Conservation (phyloP, 2,329 filamentous ascomycete genomes). For the Colletotrichum incanum region DNA sequence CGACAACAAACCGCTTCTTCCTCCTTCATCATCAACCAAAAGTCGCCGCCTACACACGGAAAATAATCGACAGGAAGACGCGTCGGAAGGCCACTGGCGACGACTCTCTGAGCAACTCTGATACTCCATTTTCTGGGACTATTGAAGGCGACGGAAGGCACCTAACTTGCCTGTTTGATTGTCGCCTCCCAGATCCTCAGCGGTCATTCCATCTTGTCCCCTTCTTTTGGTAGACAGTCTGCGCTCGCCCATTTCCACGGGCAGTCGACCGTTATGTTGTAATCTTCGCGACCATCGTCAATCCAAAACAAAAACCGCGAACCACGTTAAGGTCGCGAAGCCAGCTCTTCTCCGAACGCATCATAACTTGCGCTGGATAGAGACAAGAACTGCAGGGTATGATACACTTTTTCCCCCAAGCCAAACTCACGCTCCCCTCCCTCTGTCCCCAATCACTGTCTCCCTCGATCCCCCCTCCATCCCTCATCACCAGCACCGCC, state of each 20-base stretch:
- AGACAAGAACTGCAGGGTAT: conserved; percentile 42
- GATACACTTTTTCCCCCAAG: conserved; percentile 40
- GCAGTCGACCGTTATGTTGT: conserved; percentile 39
- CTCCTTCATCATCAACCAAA: conserved; percentile 43
- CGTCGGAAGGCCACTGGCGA: conserved; percentile 37
- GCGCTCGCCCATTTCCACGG: conserved; percentile 22
- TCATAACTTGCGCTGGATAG: conserved; percentile 26
- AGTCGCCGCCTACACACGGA: conserved; percentile 28
- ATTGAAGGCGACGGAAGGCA: conserved; percentile 31
- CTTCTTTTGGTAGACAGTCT: conserved; percentile 39
- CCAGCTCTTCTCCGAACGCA: conserved; percentile 25
- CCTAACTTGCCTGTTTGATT: conserved; percentile 38
- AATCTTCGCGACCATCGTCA: conserved; percentile 38
- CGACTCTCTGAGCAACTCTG: conserved; percentile 13
- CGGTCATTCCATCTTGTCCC: conserved; percentile 37
- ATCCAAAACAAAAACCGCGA: conserved; percentile 26
- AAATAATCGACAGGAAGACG: conserved; percentile 36
- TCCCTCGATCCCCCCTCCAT: neutral
- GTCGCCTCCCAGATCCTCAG: conserved; percentile 22
- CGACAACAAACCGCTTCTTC: conserved; percentile 34
- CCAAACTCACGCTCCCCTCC: conserved; percentile 36
- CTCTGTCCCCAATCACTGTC: conserved; percentile 1
- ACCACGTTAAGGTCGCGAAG: conserved; percentile 41
- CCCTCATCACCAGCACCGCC: conserved; percentile 13
- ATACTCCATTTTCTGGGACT: conserved; percentile 13